Percentiles rank a stretch among this genome's conserved stretches.
Conservation (phyloP, 1,284 basidiomycete species). For the Malassezia equina region DNA sequence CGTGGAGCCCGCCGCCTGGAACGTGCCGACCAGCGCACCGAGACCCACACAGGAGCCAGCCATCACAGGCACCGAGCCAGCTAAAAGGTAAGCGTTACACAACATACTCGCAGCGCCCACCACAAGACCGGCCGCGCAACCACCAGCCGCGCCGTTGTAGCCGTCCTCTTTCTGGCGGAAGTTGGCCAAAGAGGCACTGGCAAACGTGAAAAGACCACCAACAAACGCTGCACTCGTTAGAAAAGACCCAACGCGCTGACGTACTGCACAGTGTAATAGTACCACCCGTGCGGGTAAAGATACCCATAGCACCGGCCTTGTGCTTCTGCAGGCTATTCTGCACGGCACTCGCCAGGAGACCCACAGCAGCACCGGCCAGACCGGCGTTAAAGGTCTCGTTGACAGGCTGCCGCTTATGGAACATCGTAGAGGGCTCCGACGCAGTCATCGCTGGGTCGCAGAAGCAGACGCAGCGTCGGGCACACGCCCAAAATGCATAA, state of each 20-base stretch:
- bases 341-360: conserved; percentile 38
- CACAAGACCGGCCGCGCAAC: conserved; percentile 84
- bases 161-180: conserved; percentile 69
- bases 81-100: conserved; percentile 38
- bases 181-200: conserved; percentile 71
- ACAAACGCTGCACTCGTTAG: conserved; percentile 56
- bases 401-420: conserved; percentile 28
- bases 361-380: conserved; percentile 27
- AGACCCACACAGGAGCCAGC: conserved; percentile 69
- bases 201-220: conserved; percentile 75
- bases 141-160: conserved; percentile 73
- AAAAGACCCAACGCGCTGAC: conserved; percentile 10
- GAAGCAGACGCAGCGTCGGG: neutral
- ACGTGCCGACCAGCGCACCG: conserved; percentile 69
- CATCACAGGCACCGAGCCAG: conserved; percentile 72
- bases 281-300: conserved; percentile 66
- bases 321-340: conserved; percentile 52
- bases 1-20: conserved; percentile 64
- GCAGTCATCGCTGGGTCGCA: conserved; percentile 2
- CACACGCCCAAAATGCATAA: neutral
- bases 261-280: conserved; percentile 66
- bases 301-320: conserved; percentile 73
- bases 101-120: conserved; percentile 67
- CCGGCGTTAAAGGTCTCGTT: conserved; percentile 32
- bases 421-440: conserved; percentile 12